Evolutionary conservation across 139 green algal species (phyloP).

Genomic region (Chlorella ohadii): DNA sequence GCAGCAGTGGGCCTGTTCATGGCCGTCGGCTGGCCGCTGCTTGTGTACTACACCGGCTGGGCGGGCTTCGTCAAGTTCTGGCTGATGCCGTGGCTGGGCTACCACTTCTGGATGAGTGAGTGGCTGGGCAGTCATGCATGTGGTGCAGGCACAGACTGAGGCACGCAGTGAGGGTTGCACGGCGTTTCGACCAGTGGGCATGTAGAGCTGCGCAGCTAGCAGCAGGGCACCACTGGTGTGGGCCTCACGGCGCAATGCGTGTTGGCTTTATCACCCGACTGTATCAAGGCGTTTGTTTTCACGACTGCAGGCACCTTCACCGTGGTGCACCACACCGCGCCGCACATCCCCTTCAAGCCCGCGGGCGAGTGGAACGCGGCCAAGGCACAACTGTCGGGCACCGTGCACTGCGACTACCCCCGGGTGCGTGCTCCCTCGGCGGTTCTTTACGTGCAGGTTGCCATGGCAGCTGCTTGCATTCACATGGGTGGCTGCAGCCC

Average conservation of each 20-base stretch:
- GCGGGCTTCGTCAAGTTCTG: constrained; percentile 93
- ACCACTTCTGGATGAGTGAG: constrained; percentile 98
- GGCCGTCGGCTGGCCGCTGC: constrained; percentile 67
- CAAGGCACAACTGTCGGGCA: constrained; percentile 91
- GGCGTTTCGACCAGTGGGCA: too few species aligned
- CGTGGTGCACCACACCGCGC: constrained; percentile 97
- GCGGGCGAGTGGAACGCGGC: constrained; percentile 91
- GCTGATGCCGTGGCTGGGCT: constrained; percentile 98
- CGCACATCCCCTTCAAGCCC: constrained; percentile 98
- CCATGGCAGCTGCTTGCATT: too few species aligned
- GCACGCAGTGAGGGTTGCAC: too few species aligned
- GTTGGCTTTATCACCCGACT: neutral
- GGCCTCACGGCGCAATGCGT: neutral
- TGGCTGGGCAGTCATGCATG: too few species aligned
- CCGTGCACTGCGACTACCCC: constrained; percentile 97
- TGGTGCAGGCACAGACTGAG: too few species aligned
- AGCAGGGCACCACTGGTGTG: too few species aligned
- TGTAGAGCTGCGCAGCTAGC: neutral
- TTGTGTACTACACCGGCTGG: constrained; percentile 78
- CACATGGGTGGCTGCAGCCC: too few species aligned
- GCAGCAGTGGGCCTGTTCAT: constrained; percentile 79
- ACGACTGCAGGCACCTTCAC: constrained; percentile 88
- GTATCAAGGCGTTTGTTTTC: neutral
- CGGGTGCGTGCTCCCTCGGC: constrained; percentile 48
- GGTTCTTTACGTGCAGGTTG: too few species aligned